These are phyloP conservation scores for Nigrograna mackinnonii DNA, from an alignment of 2,329 filamentous ascomycete genomes.

Conservation along the genomic window DNA sequence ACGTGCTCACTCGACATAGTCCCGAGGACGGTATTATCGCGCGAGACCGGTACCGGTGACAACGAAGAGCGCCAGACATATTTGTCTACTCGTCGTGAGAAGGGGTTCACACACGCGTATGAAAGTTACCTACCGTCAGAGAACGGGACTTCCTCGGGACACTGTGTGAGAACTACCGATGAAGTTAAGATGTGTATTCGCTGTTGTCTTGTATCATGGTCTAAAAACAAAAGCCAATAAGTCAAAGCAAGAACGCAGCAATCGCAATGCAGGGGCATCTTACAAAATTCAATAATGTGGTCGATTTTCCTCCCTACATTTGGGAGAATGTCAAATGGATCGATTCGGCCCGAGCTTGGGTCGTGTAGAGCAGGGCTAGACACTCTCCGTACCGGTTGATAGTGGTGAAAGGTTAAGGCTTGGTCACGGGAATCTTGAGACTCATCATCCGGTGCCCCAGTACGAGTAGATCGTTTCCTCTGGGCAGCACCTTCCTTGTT, in stretches of 20 bases:
- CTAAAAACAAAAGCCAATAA: neutral
- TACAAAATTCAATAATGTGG: constrained; percentile 27
- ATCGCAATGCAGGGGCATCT: constrained; percentile 2
- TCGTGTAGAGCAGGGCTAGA: neutral
- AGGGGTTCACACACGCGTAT: too few species aligned
- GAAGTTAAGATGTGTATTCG: constrained; percentile 3
- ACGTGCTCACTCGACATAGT: constrained; percentile 19
- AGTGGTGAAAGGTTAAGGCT: too few species aligned
- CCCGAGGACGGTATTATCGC: constrained; percentile 21
- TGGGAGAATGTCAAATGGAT: constrained; percentile 23
- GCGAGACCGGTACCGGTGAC: neutral
- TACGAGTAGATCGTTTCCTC: too few species aligned
- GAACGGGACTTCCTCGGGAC: constrained; percentile 22
- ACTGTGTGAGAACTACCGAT: constrained; percentile 17
- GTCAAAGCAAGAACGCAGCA: neutral
- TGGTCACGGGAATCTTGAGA: too few species aligned
- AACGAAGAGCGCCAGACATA: too few species aligned
- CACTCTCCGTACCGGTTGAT: constrained; percentile 1
- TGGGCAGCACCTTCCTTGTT: constrained; percentile 18
- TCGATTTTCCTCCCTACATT: constrained; percentile 21
- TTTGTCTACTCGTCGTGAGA: too few species aligned
- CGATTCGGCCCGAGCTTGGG: constrained; percentile 10
- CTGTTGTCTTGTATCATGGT: neutral
- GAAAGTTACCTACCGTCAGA: too few species aligned
- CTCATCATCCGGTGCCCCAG: too few species aligned